Conservation (phyloP, 2,329 filamentous ascomycete species). For the Aureobasidium sp. region DNA sequence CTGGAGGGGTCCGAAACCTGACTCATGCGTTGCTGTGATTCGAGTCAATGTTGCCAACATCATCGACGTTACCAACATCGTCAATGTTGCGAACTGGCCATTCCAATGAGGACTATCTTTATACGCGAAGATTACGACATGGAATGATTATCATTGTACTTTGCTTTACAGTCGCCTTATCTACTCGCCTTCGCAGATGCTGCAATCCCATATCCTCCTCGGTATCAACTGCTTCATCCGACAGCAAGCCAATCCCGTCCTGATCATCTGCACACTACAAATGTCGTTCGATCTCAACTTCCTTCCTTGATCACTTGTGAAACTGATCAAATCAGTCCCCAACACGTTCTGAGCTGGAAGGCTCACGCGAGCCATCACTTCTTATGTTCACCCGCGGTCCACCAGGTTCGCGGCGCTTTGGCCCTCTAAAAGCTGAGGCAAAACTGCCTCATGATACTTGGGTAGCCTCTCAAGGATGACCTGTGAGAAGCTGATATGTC, state of each 20-base stretch:
- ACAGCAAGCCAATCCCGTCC: neutral
- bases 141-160: neutral
- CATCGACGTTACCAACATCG: neutral
- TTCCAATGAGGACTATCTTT: neutral
- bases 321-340: neutral
- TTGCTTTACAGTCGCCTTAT: neutral
- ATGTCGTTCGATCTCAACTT: neutral
- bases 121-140: neutral
- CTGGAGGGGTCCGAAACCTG: slow-evolving; percentile 3
- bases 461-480: neutral
- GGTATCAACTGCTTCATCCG: neutral
- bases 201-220: too few species aligned
- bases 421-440: neutral
- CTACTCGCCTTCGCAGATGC: too few species aligned
- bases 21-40: neutral
- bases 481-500: neutral
- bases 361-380: neutral
- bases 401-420: neutral
- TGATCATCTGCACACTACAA: neutral
- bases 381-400: neutral
- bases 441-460: neutral
- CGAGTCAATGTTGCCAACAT: neutral
- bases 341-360: neutral
- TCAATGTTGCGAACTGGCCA: neutral
- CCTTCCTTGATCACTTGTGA: neutral